A percentile compares a stretch with the other conserved stretches of the same genome.
phyloP scores from a whole-genome alignment of 768 basidiomycete genomes.

The Amanita thiersii region DNA sequence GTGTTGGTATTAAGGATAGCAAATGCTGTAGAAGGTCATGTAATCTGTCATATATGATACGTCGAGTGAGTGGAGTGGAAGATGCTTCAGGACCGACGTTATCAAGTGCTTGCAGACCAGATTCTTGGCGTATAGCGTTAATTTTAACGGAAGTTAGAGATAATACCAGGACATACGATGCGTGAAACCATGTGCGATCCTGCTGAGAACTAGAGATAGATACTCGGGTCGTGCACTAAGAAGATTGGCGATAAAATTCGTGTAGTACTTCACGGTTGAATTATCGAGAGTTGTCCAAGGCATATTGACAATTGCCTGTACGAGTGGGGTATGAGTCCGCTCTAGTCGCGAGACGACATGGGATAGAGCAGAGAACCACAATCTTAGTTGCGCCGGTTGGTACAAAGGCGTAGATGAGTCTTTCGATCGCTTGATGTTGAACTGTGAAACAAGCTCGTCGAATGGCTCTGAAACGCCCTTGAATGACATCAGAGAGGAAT shows the following conservation, averaged over 20 bases:
- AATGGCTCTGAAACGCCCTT: slow-evolving; percentile 74
- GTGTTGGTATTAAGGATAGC: slow-evolving; percentile 85
- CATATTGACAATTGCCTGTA: slow-evolving; percentile 79
- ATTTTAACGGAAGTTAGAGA: slow-evolving; percentile 5
- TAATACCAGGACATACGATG: slow-evolving; percentile 55
- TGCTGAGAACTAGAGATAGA: slow-evolving; percentile 73
- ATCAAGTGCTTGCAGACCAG: slow-evolving; percentile 57
- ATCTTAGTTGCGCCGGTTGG: slow-evolving; percentile 51
- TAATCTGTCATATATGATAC: slow-evolving; percentile 77
- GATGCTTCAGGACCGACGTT: slow-evolving; percentile 55
- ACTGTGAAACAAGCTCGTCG: slow-evolving; percentile 85
- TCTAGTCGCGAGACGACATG: slow-evolving; percentile 91
- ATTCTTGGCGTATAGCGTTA: slow-evolving; percentile 40
- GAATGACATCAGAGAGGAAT: slow-evolving; percentile 18
- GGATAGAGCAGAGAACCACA: slow-evolving; percentile 82
- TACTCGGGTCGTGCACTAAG: slow-evolving; percentile 91
- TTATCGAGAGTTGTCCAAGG: slow-evolving; percentile 93
- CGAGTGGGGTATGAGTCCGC: slow-evolving; percentile 66
- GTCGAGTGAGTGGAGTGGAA: slow-evolving; percentile 64
- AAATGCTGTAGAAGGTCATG: slow-evolving; percentile 83
- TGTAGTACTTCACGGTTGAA: slow-evolving; percentile 80
- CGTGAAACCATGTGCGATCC: slow-evolving; percentile 79
- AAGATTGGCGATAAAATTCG: slow-evolving; percentile 84
- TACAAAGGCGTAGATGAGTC: slow-evolving; percentile 19
- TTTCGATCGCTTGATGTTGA: slow-evolving; percentile 41